Evolutionary conservation across 1,284 basidiomycete species (phyloP).

Genomic region (Leccinum proliferum): DNA sequence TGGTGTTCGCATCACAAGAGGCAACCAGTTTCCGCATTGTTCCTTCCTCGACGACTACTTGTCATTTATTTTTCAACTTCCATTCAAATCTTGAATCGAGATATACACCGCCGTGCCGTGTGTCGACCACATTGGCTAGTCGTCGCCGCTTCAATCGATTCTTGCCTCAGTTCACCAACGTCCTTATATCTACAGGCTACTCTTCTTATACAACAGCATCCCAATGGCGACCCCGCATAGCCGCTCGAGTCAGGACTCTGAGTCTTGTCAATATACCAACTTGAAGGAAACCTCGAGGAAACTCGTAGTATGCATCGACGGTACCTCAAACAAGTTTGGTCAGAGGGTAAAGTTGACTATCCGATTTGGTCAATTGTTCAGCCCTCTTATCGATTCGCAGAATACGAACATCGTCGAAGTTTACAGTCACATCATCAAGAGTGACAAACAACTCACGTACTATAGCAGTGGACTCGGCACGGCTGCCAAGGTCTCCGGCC

Average conservation of each 20-base stretch:
- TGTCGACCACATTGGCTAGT: too few relatives aligned
- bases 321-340: slow-evolving; percentile 33
- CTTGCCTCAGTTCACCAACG: too few relatives aligned
- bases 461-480: slow-evolving; percentile 35
- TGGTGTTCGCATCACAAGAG: too few relatives aligned
- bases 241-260: background rate
- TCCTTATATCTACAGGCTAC: too few relatives aligned
- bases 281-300: slow-evolving; percentile 18
- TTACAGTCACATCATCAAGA: slow-evolving; percentile 29
- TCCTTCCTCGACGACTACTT: too few relatives aligned
- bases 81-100: too few relatives aligned
- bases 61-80: too few relatives aligned
- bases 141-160: too few relatives aligned
- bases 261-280: slow-evolving; percentile 5
- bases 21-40: too few relatives aligned
- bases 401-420: slow-evolving; percentile 35
- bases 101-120: too few relatives aligned
- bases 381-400: slow-evolving; percentile 10
- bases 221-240: background rate
- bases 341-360: slow-evolving; percentile 17
- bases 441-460: slow-evolving; percentile 28
- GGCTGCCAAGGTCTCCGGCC: slow-evolving; percentile 17
- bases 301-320: slow-evolving; percentile 34
- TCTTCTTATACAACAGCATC: too few relatives aligned
- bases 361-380: background rate